Conservation (phyloP, 352 stramenopile species). For the Globisporangium orthogonon region DNA sequence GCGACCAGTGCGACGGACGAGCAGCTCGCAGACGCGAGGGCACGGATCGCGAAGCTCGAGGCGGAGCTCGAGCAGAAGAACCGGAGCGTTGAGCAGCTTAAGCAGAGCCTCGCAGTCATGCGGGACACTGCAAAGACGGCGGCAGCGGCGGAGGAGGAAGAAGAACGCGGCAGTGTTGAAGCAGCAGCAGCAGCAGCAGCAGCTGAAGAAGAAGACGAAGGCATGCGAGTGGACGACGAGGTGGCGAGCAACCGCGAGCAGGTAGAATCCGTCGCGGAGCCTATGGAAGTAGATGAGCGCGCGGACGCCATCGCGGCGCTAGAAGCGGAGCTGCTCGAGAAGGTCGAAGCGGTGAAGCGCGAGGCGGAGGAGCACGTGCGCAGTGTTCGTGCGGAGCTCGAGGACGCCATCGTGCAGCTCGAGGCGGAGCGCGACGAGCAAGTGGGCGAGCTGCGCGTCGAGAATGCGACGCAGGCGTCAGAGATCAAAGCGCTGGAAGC, state of each 20-base stretch:
- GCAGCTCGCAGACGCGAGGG: conserved; percentile 40
- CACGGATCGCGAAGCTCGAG: conserved; percentile 50
- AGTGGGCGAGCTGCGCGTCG: conserved; percentile 41
- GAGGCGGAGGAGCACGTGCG: conserved; percentile 61
- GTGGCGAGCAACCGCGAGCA: background rate
- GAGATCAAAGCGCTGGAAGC: conserved; percentile 59
- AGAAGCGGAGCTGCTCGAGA: conserved; percentile 35
- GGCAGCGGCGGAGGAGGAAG: conserved; percentile 17
- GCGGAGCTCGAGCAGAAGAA: conserved; percentile 69
- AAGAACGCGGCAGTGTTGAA: conserved; percentile 13
- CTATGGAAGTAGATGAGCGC: conserved; percentile 27
- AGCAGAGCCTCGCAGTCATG: conserved; percentile 49
- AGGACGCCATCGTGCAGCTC: conserved; percentile 55
- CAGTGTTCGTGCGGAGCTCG: conserved; percentile 46
- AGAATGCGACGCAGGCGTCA: conserved; percentile 51
- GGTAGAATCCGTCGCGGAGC: conserved; percentile 4
- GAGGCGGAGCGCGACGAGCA: conserved; percentile 49
- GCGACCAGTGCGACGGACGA: conserved; percentile 23
- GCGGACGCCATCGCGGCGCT: conserved; percentile 1
- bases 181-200: conserved; percentile 17
- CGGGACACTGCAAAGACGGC: conserved; percentile 23
- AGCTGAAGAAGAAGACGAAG: conserved; percentile 14
- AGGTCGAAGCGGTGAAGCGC: conserved; percentile 43
- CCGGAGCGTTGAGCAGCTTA: conserved; percentile 55
- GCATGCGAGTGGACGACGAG: background rate